Percentiles rank a stretch among this genome's conserved stretches.
Conservation (phyloP, 1,284 basidiomycete genomes). For the Grifola frondosa region DNA sequence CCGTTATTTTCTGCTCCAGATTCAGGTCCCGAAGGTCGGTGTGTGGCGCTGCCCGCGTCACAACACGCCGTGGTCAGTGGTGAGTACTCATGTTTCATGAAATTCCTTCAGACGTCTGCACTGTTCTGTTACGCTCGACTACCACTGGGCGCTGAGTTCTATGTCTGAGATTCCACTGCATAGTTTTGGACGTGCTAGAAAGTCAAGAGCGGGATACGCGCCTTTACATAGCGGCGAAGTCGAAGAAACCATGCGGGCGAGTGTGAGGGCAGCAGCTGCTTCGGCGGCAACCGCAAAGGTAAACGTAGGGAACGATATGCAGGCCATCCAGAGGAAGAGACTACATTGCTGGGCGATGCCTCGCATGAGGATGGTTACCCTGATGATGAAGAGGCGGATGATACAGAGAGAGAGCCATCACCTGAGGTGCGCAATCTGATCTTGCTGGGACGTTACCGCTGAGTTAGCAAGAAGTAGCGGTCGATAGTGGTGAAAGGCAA, state of each 20-base stretch:
- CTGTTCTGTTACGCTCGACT: neutral
- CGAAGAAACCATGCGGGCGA: constrained; percentile 27
- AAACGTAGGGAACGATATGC: constrained; percentile 51
- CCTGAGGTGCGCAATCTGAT: constrained; percentile 26
- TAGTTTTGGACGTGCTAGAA: constrained; percentile 51
- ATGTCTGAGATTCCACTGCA: constrained; percentile 76
- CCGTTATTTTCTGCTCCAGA: too few relatives aligned
- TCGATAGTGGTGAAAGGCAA: constrained; percentile 33
- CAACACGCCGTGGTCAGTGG: too few relatives aligned
- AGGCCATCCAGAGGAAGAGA: constrained; percentile 62
- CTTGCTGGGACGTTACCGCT: too few relatives aligned
- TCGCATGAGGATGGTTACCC: constrained; percentile 36
- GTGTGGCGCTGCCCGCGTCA: too few relatives aligned
- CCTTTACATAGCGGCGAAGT: constrained; percentile 37
- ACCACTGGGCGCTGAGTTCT: constrained; percentile 10
- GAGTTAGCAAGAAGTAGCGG: too few relatives aligned
- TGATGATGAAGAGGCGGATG: constrained; percentile 25
- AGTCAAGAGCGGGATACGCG: constrained; percentile 46
- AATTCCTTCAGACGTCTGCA: neutral
- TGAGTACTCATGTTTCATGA: too few relatives aligned
- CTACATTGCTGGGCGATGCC: constrained; percentile 45
- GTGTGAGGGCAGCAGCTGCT: constrained; percentile 40
- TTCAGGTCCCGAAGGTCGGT: too few relatives aligned
- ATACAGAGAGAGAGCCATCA: constrained; percentile 13
- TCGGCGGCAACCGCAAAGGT: constrained; percentile 38